Evolutionary conservation across 2,329 filamentous ascomycete species (phyloP), one percentile per base, ranked within the genome.

Genomic region (Sclerotinia spermophila): DNA sequence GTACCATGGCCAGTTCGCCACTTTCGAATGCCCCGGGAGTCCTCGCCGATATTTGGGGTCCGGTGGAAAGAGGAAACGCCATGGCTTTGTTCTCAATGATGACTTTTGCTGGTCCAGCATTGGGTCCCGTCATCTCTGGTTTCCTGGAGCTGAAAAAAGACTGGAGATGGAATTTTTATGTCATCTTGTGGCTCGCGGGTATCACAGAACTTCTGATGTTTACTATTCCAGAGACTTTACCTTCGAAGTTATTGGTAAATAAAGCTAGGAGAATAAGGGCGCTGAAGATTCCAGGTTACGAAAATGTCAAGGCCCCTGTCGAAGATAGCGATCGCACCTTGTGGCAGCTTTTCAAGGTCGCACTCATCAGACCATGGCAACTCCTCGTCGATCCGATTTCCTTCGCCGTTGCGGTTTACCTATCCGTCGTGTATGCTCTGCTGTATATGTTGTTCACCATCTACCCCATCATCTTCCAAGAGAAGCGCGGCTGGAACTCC

Each of bases 301-400:
- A 88, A 73, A 74, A 84, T 40, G 81, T 87, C 17, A 82, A 83
- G 64, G 84, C 86, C 0, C 82, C 91, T 74, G 89, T 90, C 44
- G 81, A 86, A 67, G 84, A 92, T 8, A 93, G 96, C 79, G 79
- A 60, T 83, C 85, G 75, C 82, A 11, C 80, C 82, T 6, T 78
- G 7, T 67, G 48, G 79, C 82, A 21, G 76, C 82, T 74, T 91
- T 87, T 83, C 97, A 97, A 82, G 92, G 90, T 8, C 82, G 96
- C 7, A 95, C 89, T 93, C 0, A 86, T 92, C 1, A 97, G 97
- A 79, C 90, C 90, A n/a, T 97, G 94, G 94, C 92, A 90, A 0
- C 86, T 97, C 0, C 85, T 97, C 0, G 96, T 97, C 78, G 93
- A 97, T 80, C 88, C 92, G 42, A 97, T 97, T 76, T 92, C 96